Percentiles rank a stretch among this genome's conserved stretches.
Conservation (phyloP, 345 rosid genomes). For the Rubroshorea leprosula region DNA sequence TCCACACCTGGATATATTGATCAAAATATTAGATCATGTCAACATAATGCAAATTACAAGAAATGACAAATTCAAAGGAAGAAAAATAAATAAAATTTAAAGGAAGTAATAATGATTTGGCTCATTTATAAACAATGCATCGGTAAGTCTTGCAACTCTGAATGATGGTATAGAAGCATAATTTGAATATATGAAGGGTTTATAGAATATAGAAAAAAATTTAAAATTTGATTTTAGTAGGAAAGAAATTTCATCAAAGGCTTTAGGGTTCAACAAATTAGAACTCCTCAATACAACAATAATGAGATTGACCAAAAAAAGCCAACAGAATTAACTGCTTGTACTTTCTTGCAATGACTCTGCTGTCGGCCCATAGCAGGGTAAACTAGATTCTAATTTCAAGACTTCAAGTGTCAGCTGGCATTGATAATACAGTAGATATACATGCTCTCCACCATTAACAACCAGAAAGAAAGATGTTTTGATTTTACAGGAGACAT, state of each 20-base stretch:
- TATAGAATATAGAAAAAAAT: background rate
- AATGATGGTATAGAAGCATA: background rate
- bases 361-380: too few species aligned
- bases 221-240: background rate
- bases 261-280: background rate
- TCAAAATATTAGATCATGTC: constrained; percentile 5
- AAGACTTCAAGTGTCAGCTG: background rate
- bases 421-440: background rate
- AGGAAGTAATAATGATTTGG: background rate
- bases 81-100: constrained; percentile 3
- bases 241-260: background rate
- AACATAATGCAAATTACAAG: constrained; percentile 1
- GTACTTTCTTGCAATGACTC: background rate
- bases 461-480: background rate
- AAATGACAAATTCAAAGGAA: background rate
- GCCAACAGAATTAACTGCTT: background rate
- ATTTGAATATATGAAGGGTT: background rate
- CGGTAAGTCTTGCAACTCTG: background rate
- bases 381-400: background rate
- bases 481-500: background rate
- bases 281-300: background rate
- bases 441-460: background rate
- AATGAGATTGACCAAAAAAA: background rate
- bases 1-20: constrained; percentile 69
- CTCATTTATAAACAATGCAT: background rate